phyloP scores from a whole-genome alignment of 768 basidiomycete species.

The Rhodocollybia butyracea region DNA sequence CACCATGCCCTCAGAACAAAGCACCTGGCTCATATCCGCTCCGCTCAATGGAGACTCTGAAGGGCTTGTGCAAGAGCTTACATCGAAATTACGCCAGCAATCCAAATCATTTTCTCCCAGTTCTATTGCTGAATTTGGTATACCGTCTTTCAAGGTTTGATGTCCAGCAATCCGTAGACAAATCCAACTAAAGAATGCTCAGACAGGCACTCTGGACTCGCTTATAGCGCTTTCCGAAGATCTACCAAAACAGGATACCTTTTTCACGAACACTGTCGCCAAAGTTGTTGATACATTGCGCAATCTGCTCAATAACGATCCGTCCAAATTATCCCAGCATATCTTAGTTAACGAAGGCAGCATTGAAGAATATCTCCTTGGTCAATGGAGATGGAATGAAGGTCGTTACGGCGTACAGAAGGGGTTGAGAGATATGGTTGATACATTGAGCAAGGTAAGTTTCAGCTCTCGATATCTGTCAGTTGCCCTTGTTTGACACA shows the following conservation, averaged over 20 bases:
- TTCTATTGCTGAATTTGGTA: constrained; percentile 60
- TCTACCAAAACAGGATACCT: constrained; percentile 85
- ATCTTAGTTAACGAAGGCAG: constrained; percentile 75
- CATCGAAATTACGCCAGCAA: constrained; percentile 57
- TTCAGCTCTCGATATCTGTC: background rate
- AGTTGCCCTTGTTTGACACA: background rate
- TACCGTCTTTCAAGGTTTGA: constrained; percentile 89
- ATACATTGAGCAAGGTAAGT: constrained; percentile 78
- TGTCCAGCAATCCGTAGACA: background rate
- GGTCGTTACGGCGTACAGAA: constrained; percentile 85
- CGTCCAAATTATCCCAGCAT: constrained; percentile 70
- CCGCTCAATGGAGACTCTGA: constrained; percentile 87
- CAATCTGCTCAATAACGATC: constrained; percentile 86
- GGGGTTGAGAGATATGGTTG: constrained; percentile 80
- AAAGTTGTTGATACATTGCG: constrained; percentile 94
- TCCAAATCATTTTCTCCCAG: constrained; percentile 45
- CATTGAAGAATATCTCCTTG: constrained; percentile 77
- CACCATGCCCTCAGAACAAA: constrained; percentile 91
- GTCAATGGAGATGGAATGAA: constrained; percentile 90
- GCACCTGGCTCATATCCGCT: constrained; percentile 88
- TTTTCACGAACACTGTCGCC: constrained; percentile 84
- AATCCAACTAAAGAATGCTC: constrained; percentile 13
- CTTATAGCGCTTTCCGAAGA: constrained; percentile 89
- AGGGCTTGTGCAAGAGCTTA: constrained; percentile 62
- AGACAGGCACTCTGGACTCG: constrained; percentile 93